phyloP scores from a whole-genome alignment of 169 alveolate species.

The Plasmodium ovale region DNA sequence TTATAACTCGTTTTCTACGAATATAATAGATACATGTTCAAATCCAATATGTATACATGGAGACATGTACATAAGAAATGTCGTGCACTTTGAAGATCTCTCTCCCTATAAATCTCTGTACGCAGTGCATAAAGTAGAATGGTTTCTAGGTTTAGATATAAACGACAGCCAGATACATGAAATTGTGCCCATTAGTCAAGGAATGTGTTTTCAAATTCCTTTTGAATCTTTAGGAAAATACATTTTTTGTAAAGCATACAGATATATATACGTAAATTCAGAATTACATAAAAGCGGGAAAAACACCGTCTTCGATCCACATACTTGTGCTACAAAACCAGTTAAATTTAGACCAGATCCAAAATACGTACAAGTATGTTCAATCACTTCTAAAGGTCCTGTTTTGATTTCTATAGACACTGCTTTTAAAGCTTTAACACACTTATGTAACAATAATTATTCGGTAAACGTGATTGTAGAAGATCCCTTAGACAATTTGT shows the following conservation, averaged over 20 bases:
- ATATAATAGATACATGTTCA: slow-evolving; percentile 2
- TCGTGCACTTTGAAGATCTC: slow-evolving; percentile 36
- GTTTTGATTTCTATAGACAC: slow-evolving; percentile 49
- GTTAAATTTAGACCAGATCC: slow-evolving; percentile 27
- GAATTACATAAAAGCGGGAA: slow-evolving; percentile 6
- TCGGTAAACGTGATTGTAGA: slow-evolving; percentile 14
- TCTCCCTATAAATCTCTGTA: slow-evolving; percentile 39
- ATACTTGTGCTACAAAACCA: slow-evolving; percentile 39
- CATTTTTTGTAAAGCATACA: slow-evolving; percentile 76
- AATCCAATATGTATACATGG: slow-evolving; percentile 62
- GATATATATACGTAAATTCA: slow-evolving; percentile 31
- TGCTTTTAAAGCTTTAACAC: slow-evolving; percentile 28
- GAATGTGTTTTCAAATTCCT: slow-evolving; percentile 50
- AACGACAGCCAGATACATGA: slow-evolving; percentile 45
- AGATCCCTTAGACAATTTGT: slow-evolving; percentile 49
- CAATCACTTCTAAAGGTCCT: slow-evolving; percentile 51
- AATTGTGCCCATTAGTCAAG: slow-evolving; percentile 31
- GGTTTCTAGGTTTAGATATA: slow-evolving; percentile 72
- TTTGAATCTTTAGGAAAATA: slow-evolving; percentile 72
- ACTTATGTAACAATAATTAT: slow-evolving; percentile 29
- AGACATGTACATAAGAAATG: slow-evolving; percentile 34
- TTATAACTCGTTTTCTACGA: neutral
- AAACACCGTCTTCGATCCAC: slow-evolving; percentile 63
- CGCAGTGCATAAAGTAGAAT: slow-evolving; percentile 47
- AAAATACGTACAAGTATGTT: slow-evolving; percentile 41